Evolutionary conservation across 140 eudicot species (phyloP).

Genomic region (Cichorium intybus): DNA sequence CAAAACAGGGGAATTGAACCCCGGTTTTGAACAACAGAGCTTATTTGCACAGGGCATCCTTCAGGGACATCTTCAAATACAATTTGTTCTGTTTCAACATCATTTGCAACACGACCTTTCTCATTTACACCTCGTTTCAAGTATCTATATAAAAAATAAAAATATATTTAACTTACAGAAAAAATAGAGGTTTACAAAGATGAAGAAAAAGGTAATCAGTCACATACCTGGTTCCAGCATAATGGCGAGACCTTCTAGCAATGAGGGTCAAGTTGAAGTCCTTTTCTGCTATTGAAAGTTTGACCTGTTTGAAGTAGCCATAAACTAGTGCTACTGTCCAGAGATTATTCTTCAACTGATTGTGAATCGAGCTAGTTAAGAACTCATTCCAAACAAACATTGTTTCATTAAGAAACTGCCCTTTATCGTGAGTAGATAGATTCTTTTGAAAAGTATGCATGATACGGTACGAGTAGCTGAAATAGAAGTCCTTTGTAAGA

Average conservation of each 20-base stretch:
- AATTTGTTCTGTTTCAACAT: conserved; percentile 95
- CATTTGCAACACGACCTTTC: conserved; percentile 96
- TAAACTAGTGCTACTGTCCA: conserved; percentile 96
- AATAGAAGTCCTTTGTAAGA: conserved; percentile 96
- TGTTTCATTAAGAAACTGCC: conserved; percentile 62
- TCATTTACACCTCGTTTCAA: conserved; percentile 88
- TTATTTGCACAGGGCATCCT: conserved; percentile 53
- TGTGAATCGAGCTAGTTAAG: conserved; percentile 67
- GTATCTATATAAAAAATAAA: conserved; percentile 43
- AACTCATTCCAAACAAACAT: conserved; percentile 99
- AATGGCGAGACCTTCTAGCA: conserved; percentile 97
- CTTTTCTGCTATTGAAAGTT: conserved; percentile 60
- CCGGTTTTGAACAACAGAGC: conserved; percentile 87
- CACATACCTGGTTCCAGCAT: conserved; percentile 97
- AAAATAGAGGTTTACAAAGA: background rate
- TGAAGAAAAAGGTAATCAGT: conserved; percentile 1
- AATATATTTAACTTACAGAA: background rate
- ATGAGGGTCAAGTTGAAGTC: conserved; percentile 74
- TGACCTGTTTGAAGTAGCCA: conserved; percentile 91
- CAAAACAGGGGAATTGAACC: conserved; percentile 96
- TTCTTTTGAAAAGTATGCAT: conserved; percentile 95
- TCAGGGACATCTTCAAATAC: conserved; percentile 77
- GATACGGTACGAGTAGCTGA: conserved; percentile 89
- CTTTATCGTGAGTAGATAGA: conserved; percentile 48
- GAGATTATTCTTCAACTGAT: conserved; percentile 66